Conservation (phyloP, 139 green algal genomes). For the Volvox reticuliferus region DNA sequence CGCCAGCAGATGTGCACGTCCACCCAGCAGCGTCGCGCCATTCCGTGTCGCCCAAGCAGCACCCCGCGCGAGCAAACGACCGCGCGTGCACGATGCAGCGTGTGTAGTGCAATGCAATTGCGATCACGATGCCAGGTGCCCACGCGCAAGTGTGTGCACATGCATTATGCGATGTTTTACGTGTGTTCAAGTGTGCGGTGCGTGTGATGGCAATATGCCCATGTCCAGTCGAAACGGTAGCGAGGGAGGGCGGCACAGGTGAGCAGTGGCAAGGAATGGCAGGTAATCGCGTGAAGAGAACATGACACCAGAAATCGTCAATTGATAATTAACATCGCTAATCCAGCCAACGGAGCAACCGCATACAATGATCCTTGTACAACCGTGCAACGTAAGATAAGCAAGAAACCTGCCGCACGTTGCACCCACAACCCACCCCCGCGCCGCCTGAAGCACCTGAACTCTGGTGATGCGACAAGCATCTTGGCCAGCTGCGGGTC, state of each 20-base stretch:
- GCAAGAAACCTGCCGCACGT: no score
- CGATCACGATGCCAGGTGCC: not conserved
- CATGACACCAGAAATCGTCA: no score
- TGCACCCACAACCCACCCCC: not conserved
- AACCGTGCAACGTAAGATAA: no score
- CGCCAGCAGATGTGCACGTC: not conserved
- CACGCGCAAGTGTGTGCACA: not conserved
- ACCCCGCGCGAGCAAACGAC: not conserved
- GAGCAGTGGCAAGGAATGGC: slow-evolving; percentile 2
- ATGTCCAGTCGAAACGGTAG: not conserved
- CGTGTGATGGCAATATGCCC: not conserved
- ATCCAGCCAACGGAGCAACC: no score
- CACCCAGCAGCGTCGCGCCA: not conserved
- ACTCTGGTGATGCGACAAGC: slow-evolving; percentile 92
- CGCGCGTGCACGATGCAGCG: not conserved
- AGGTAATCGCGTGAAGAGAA: not conserved
- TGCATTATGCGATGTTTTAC: not conserved
- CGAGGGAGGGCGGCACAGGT: slow-evolving; percentile 35
- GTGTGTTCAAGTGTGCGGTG: not conserved
- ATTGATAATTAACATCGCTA: no score
- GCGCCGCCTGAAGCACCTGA: slow-evolving; percentile 69
- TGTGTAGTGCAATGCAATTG: not conserved
- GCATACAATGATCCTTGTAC: no score
- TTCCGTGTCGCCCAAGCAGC: not conserved
- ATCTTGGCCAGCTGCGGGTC: slow-evolving; percentile 99